Conservation (phyloP, 169 alveolate genomes). For the Miamiensis avidus region DNA sequence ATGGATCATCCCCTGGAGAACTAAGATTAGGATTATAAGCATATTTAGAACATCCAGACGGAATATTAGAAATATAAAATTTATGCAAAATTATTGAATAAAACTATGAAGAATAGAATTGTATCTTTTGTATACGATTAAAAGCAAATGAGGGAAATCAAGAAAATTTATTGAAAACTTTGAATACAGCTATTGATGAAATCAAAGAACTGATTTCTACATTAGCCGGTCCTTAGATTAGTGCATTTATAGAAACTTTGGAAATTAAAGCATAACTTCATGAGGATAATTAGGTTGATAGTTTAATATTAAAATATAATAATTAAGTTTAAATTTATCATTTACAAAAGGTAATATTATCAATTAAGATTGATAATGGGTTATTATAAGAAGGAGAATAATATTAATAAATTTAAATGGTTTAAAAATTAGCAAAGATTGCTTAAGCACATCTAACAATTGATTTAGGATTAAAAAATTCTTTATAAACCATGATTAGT, state of each 20-base stretch:
- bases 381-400: background rate
- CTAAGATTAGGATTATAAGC: background rate
- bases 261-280: background rate
- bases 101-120: background rate
- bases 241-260: background rate
- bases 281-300: background rate
- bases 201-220: background rate
- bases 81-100: background rate
- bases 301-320: too few species aligned
- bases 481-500: background rate
- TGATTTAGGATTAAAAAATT: background rate
- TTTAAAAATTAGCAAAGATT: too few species aligned
- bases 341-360: background rate
- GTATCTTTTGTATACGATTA: background rate
- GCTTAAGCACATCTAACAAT: background rate
- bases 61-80: background rate
- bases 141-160: background rate
- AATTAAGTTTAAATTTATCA: background rate
- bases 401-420: too few species aligned
- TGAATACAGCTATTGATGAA: background rate
- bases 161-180: too few species aligned
- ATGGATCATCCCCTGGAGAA: background rate
- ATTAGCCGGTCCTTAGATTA: background rate
- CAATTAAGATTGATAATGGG: background rate
- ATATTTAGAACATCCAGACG: background rate